phyloP scores from a whole-genome alignment of 176 grass and related monocot species.

The Oryza brachyantha region DNA sequence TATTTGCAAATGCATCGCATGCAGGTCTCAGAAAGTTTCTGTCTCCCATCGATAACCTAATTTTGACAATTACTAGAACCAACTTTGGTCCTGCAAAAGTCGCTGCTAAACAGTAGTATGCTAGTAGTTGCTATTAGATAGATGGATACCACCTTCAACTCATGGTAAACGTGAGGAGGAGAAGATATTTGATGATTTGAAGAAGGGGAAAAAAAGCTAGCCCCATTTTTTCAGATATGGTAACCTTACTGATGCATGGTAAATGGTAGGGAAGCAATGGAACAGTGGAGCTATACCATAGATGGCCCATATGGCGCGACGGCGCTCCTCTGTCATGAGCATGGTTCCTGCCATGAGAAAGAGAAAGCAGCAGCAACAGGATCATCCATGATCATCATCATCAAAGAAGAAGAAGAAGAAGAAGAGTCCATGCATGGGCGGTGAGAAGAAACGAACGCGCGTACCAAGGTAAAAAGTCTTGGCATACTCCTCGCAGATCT shows the following conservation, averaged over 20 bases:
- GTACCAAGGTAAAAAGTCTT: conserved; percentile 96
- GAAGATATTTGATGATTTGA: neutral
- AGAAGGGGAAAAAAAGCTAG: neutral
- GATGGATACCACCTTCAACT: neutral
- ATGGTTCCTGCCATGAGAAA: conserved; percentile 58
- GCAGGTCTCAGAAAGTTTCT: neutral
- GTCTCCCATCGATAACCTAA: conserved; percentile 3
- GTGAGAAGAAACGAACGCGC: neutral
- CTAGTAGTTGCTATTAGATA: neutral
- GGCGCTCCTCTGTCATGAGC: conserved; percentile 88
- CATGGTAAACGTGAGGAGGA: neutral
- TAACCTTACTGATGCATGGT: neutral
- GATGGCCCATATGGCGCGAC: conserved; percentile 96
- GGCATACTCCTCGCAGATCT: conserved; percentile 89
- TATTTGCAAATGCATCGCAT: neutral
- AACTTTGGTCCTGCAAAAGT: neutral
- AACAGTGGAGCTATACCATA: conserved; percentile 77
- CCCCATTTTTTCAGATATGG: neutral
- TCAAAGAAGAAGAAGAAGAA: too few species aligned
- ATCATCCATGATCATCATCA: too few species aligned
- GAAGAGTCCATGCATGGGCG: too few species aligned
- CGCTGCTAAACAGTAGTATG: neutral
- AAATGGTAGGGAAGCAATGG: neutral
- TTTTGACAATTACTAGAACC: neutral
- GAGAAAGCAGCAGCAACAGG: too few species aligned